These are phyloP conservation scores for Talaromyces pinophilus DNA, from an alignment of 2,329 filamentous ascomycete species.

Conservation along the genomic window DNA sequence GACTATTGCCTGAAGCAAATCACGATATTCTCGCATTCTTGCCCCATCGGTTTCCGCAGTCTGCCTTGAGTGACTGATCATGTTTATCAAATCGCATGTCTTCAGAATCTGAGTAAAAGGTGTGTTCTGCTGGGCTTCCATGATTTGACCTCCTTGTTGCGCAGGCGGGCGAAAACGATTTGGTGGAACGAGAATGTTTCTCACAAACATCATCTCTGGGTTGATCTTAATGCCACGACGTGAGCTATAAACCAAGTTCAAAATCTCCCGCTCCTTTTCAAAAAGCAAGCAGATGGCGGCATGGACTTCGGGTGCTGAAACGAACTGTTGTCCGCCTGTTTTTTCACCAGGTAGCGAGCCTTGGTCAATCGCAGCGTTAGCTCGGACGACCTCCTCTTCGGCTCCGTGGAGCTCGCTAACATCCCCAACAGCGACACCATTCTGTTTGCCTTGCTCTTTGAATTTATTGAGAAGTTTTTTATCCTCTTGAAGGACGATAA, in stretches of 20 bases:
- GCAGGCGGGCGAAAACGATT: constrained; percentile 90
- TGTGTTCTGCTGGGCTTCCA: constrained; percentile 84
- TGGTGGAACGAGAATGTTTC: constrained; percentile 81
- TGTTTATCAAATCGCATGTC: constrained; percentile 69
- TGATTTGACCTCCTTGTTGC: constrained; percentile 75
- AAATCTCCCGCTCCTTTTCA: constrained; percentile 78
- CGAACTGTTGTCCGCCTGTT: constrained; percentile 65
- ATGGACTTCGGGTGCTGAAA: constrained; percentile 80
- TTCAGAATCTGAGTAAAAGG: constrained; percentile 84
- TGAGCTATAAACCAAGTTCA: constrained; percentile 82
- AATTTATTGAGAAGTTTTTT: constrained; percentile 25
- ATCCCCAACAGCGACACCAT: constrained; percentile 40
- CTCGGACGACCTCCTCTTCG: constrained; percentile 59
- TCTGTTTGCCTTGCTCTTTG: constrained; percentile 30
- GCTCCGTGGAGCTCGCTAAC: constrained; percentile 58
- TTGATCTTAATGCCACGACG: constrained; percentile 66
- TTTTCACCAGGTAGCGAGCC: constrained; percentile 34
- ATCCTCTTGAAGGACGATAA: constrained; percentile 60
- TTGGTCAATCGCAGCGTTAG: constrained; percentile 41
- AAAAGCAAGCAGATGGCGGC: constrained; percentile 78
- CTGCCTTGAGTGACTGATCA: constrained; percentile 70
- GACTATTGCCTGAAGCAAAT: constrained; percentile 79
- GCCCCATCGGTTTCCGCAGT: constrained; percentile 49
- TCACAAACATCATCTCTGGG: constrained; percentile 92
- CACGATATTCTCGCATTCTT: constrained; percentile 64